Evolutionary conservation across 2,329 filamentous ascomycete species (phyloP).

Genomic region (Claviceps pazoutovae): DNA sequence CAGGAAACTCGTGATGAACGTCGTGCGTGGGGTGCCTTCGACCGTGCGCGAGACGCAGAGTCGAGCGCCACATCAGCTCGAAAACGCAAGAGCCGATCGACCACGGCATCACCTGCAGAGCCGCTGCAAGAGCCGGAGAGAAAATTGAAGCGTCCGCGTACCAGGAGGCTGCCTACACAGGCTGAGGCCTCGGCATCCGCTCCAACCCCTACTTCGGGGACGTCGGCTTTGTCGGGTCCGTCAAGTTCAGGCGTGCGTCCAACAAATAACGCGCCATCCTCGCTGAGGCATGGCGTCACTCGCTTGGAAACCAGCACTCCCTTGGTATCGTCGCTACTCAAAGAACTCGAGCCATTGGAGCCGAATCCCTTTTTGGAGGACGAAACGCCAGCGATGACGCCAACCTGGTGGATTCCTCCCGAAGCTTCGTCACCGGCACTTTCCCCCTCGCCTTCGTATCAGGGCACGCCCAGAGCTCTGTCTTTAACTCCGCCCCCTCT

Average conservation of each 20-base stretch:
- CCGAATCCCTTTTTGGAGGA: conserved; percentile 45
- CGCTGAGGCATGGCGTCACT: conserved; percentile 12
- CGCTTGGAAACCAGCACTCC: conserved; percentile 45
- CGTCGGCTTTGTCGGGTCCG: conserved; percentile 6
- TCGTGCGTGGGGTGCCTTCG: conserved; percentile 79
- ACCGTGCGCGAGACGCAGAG: conserved; percentile 63
- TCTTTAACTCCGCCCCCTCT: conserved; percentile 58
- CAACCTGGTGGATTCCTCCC: conserved; percentile 17
- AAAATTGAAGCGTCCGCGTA: conserved; percentile 77
- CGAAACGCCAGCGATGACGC: conserved; percentile 22
- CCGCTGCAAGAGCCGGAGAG: conserved; percentile 59
- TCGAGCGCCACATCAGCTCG: conserved; percentile 36
- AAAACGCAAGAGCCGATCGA: conserved; percentile 62
- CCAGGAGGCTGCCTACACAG: conserved; percentile 45
- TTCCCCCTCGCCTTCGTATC: conserved; percentile 51
- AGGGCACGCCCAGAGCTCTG: conserved; percentile 52
- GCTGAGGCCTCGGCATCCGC: conserved; percentile 33
- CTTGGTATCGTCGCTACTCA: conserved; percentile 74
- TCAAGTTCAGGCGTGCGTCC: conserved; percentile 9
- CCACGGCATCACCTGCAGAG: conserved; percentile 57
- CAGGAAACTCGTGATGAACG: conserved; percentile 67
- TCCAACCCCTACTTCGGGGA: conserved; percentile 19
- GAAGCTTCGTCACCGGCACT: conserved; percentile 45
- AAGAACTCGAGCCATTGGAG: conserved; percentile 79
- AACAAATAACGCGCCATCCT: conserved; percentile 3